Percentiles rank a stretch among this genome's conserved stretches.
Evolutionary conservation across 1,284 basidiomycete species (phyloP).

Genomic region (Ustilago trichophora): DNA sequence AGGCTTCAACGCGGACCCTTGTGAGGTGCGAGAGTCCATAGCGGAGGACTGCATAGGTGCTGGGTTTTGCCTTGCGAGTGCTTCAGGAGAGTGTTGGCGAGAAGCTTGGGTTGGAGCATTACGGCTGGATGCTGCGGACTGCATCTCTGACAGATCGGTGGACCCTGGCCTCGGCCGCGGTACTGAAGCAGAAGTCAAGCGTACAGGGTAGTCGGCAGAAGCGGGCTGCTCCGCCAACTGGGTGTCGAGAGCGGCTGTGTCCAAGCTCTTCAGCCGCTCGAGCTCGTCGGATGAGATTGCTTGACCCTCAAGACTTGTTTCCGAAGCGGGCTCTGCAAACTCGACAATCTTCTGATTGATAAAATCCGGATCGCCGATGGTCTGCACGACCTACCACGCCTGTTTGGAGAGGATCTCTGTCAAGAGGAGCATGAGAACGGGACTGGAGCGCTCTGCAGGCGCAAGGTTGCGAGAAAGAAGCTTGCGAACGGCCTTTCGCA

Average conservation of each 20-base stretch:
- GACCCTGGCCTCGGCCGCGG: not conserved
- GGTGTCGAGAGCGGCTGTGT: constrained; percentile 11
- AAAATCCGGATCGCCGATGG: constrained; percentile 57
- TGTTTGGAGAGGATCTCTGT: constrained; percentile 57
- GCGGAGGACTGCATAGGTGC: not conserved
- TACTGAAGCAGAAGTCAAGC: not conserved
- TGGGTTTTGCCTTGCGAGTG: not conserved
- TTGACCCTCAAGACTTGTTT: constrained; percentile 38
- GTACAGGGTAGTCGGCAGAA: not conserved
- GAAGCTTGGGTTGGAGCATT: not conserved
- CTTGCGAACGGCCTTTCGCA: constrained; percentile 49
- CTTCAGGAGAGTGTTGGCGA: not conserved
- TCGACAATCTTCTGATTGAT: constrained; percentile 57
- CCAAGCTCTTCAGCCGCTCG: constrained; percentile 31
- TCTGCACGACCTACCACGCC: constrained; percentile 54
- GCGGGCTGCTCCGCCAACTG: constrained; percentile 2
- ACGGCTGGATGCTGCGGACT: not conserved
- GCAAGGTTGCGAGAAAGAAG: constrained; percentile 52
- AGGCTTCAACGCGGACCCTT: not conserved
- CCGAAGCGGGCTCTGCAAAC: constrained; percentile 44
- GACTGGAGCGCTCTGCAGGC: constrained; percentile 38
- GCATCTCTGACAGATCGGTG: not conserved
- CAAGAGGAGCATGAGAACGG: constrained; percentile 46
- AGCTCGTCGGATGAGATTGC: constrained; percentile 42
- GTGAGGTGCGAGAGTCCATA: not conserved